Percentiles rank a stretch among this genome's conserved stretches.
Evolutionary conservation across 768 basidiomycete genomes (phyloP).

Genomic region (Floccularia luteovirens): DNA sequence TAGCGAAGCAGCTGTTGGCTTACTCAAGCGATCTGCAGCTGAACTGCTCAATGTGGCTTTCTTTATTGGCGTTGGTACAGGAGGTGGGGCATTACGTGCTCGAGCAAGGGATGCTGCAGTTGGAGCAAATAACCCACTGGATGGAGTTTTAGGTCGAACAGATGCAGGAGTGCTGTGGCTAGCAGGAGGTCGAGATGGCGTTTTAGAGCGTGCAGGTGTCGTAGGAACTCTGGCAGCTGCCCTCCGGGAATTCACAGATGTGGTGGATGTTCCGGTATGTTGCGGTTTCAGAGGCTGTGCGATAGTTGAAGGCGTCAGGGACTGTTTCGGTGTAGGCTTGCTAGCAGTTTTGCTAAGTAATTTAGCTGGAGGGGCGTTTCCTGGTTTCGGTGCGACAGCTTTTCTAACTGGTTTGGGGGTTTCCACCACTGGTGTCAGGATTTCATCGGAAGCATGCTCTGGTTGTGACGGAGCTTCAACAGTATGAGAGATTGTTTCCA

Average conservation of each 20-base stretch:
- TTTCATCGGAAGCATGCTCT: neutral
- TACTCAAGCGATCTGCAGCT: slow-evolving; percentile 61
- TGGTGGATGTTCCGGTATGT: slow-evolving; percentile 22
- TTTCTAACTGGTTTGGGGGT: slow-evolving; percentile 12
- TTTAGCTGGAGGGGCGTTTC: slow-evolving; percentile 8
- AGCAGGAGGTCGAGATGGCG: slow-evolving; percentile 16
- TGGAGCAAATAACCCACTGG: slow-evolving; percentile 68
- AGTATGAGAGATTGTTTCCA: too few relatives aligned
- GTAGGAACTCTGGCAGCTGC: slow-evolving; percentile 13
- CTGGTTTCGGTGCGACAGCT: slow-evolving; percentile 13
- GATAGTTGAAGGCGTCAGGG: slow-evolving; percentile 12
- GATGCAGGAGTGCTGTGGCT: slow-evolving; percentile 27
- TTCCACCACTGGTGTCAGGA: too few relatives aligned
- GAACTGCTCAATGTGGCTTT: slow-evolving; percentile 47
- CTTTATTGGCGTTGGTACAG: slow-evolving; percentile 39
- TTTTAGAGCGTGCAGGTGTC: slow-evolving; percentile 23
- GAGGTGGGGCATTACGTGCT: slow-evolving; percentile 45
- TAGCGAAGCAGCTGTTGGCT: slow-evolving; percentile 76
- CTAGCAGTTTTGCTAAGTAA: slow-evolving; percentile 11
- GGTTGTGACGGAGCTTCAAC: neutral
- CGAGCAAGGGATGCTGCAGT: slow-evolving; percentile 78
- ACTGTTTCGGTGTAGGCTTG: slow-evolving; percentile 15
- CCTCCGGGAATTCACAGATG: slow-evolving; percentile 15
- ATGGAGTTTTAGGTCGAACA: slow-evolving; percentile 52
- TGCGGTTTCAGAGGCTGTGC: slow-evolving; percentile 24